Evolutionary conservation across 495 filamentous ascomycete genomes (phyloP), one percentile per base, ranked within the genome.

Genomic region (Tuber melanosporum): DNA sequence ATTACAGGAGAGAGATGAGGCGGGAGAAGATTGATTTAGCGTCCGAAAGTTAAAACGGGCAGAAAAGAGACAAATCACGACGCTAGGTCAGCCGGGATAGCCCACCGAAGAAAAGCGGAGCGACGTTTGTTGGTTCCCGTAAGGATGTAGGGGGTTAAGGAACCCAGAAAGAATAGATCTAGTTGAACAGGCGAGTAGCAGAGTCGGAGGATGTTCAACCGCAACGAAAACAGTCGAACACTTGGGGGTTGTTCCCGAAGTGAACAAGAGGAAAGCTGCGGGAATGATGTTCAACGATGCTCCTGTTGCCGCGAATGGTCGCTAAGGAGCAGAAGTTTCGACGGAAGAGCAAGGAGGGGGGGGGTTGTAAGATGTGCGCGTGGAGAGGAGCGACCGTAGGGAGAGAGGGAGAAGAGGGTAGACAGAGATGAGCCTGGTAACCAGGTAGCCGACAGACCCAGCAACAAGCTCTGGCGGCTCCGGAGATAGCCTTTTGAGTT

Each of bases 331-430:
- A 66, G 26, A 36, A 15, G 57, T 36, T 66, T 17, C 52, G 12
- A 62, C 52, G 26, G 57, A 81, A 79, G 79, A 79, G 80, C 81
- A 81, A 81, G 74, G 80, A 76, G 78, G 79, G 78, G 72, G 73
- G 75, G 81, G 57, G 75, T 78, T 79, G 74, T 72, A 66, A 66
- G 76, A 73, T 75, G 78, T 70, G 77, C 19, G 22, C 62, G 72
- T 71, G 78, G 75, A 79, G 76, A 75, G 20, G 76, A 75, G 20
- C 42, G 69, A 75, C 76, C 70, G 77, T 75, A 74, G 71, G 42
- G 47, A 49, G 43, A 75, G 20, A 39, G 1, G 32, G 41, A 52
- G 43, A 77, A 12, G 41, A 72, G 70, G 66, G 41, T 72, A 62
- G 70, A 76, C 47, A 73, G 75, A 71, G 76, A 46, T 66, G 73